Evolutionary conservation across 176 grass and related monocot species (phyloP).

Genomic region (Elymus sibiricus): DNA sequence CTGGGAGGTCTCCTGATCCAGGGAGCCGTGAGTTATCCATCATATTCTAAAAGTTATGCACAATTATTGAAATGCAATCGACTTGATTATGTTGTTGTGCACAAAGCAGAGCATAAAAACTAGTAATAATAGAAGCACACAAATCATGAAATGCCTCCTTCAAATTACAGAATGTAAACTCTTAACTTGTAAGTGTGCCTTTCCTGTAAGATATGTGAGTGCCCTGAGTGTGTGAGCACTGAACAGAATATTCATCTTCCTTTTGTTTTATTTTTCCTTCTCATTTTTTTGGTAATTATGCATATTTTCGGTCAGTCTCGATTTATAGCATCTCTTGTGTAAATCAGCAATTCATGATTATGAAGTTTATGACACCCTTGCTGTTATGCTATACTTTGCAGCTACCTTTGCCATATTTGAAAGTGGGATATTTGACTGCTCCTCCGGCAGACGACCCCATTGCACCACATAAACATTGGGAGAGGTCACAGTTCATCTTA

Average conservation of each 20-base stretch:
- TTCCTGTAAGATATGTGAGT: neutral
- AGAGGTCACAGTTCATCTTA: slow-evolving; percentile 65
- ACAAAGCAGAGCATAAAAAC: neutral
- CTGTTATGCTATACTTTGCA: slow-evolving; percentile 21
- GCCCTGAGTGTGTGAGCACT: neutral
- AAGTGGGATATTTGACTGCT: slow-evolving; percentile 74
- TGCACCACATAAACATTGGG: slow-evolving; percentile 78
- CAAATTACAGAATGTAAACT: neutral
- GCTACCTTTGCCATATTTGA: slow-evolving; percentile 77
- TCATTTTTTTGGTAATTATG: neutral
- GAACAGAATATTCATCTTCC: neutral
- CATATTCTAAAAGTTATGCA: neutral
- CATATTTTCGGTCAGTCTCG: neutral
- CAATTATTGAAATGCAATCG: neutral
- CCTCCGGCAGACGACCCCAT: slow-evolving; percentile 55
- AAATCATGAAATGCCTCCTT: neutral
- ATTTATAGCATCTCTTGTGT: neutral
- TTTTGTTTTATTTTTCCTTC: neutral
- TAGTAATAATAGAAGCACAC: neutral
- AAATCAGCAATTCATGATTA: neutral
- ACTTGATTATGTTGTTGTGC: neutral
- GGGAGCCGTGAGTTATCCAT: neutral
- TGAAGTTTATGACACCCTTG: neutral
- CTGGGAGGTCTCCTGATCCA: neutral
- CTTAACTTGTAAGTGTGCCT: neutral